Conservation (phyloP, 164 flowering plant genomes). For the Nelumbo lutea region DNA sequence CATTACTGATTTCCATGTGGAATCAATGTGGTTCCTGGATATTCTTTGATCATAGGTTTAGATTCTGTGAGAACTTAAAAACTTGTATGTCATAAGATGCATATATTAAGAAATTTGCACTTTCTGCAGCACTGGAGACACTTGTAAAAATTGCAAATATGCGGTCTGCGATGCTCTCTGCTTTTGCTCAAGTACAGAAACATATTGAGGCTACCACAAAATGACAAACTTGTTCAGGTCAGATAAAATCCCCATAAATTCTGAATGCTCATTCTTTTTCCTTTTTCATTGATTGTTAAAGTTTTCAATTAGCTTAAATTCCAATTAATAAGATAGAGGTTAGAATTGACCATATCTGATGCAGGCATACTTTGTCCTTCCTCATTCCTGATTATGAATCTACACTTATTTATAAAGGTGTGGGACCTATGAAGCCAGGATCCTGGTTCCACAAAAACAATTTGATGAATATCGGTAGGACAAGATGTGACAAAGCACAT, state of each 20-base stretch:
- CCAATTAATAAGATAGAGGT: too few relatives aligned
- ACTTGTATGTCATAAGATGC: not conserved
- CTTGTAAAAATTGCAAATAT: constrained; percentile 66
- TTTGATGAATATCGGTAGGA: not conserved
- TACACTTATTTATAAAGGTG: not conserved
- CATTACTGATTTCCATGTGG: not conserved
- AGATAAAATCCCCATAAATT: not conserved
- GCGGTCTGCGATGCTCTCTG: constrained; percentile 51
- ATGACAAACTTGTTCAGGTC: constrained; percentile 8
- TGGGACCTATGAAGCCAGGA: not conserved
- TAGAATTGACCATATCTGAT: not conserved
- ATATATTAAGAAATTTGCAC: not conserved
- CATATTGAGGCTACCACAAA: constrained; percentile 21
- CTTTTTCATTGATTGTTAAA: not conserved
- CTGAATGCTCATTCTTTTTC: not conserved
- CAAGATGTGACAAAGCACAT: not conserved
- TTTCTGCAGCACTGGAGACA: constrained; percentile 62
- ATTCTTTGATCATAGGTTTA: not conserved
- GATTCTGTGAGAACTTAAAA: not conserved
- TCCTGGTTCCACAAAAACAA: not conserved
- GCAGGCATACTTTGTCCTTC: not conserved
- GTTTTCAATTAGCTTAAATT: not conserved
- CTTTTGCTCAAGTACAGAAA: constrained; percentile 41
- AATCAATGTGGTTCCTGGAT: not conserved
- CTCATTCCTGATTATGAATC: not conserved